Evolutionary conservation across 78 protist genomes (phyloP).

Genomic region (Dictyostelium firmibasis): DNA sequence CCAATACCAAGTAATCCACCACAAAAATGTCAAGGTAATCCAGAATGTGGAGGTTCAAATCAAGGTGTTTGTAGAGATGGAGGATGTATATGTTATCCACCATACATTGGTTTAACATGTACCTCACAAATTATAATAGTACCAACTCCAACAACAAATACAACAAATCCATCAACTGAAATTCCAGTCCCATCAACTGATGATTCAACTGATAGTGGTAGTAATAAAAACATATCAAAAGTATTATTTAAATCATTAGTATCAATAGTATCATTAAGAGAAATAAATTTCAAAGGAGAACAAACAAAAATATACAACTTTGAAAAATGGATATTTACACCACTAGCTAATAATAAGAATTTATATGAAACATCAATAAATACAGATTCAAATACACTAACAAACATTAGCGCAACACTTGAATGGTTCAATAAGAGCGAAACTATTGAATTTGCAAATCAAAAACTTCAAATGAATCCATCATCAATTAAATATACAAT

Average conservation of each 20-base stretch:
- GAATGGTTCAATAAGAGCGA: background rate
- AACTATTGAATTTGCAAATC: background rate
- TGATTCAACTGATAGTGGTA: no score
- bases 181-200: background rate
- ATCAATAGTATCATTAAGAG: background rate
- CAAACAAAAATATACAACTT: no score
- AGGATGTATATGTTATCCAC: background rate
- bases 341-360: background rate
- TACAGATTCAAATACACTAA: background rate
- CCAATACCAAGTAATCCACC: background rate
- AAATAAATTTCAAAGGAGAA: background rate
- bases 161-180: background rate
- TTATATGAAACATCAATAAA: background rate
- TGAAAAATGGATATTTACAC: background rate
- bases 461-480: background rate
- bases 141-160: background rate
- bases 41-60: background rate
- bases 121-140: background rate
- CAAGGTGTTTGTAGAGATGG: background rate
- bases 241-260: background rate
- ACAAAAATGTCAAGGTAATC: background rate
- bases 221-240: background rate
- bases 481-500: background rate
- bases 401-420: background rate
- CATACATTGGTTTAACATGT: background rate